Evolutionary conservation across 441 rosid species (phyloP), one percentile per base, ranked within the genome.

Genomic region (Metrosideros polymorpha): DNA sequence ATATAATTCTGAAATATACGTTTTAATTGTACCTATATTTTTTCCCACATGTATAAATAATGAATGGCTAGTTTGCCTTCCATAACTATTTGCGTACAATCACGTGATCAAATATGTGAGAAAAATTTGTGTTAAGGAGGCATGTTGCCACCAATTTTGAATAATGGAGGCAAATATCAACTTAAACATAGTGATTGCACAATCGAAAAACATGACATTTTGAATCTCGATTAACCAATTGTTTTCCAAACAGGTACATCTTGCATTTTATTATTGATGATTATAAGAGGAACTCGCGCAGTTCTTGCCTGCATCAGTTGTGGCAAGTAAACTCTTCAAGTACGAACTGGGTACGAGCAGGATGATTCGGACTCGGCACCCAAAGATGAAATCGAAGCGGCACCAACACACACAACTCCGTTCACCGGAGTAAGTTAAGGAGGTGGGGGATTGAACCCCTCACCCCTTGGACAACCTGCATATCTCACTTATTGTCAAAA

Each of bases 371-470:
- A 32, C 25, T 8, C 25, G 25, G 19, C 8, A 6, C 32, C 8
- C 32, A 12, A 57, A 57, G 63, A 61, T 61, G 71, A 61, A 61
- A 29, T 4, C 22, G 1, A 61, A 61, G 71, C 30, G 8, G 71
- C 43, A 71, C 13, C 47, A 10, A 22, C 15, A 9, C 45, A 1
- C 4, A 2, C 2, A 0, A 5, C 25, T 10, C n/a, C 14, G 4
- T 22, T 35, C n/a, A 22, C 6, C 6, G 47, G 43, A 47, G 79
- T n/a, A 6, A 35, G 79, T 39, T 22, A 12, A 71, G 24, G 15
- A 66, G 79, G 45, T 10, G 47, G 45, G 77, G 45, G 43, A 66
- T 35, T 1, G 45, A 66, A 35, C 25, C 47, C 77, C 8, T 35
- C 47, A 2, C n/a, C 14, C 27, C 47, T 5, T 2, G 47, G 47